Evolutionary conservation across 371 early-diverging fungal species (phyloP).

Genomic region (Coemansia sp.): DNA sequence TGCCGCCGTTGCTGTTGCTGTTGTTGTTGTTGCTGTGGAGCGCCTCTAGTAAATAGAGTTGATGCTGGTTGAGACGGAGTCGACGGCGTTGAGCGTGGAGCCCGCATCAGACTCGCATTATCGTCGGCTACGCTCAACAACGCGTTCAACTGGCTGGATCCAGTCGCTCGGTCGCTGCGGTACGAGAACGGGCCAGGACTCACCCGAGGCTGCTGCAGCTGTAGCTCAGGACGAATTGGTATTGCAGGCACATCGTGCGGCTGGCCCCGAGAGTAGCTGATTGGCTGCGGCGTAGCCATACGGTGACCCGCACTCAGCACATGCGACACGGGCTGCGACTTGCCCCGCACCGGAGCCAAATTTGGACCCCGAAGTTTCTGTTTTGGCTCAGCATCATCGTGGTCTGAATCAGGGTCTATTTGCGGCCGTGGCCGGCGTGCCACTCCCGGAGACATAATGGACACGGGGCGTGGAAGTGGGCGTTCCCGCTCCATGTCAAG

Average conservation of each 20-base stretch:
- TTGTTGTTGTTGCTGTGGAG: background rate
- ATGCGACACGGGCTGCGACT: constrained; percentile 41
- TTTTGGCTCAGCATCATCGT: background rate
- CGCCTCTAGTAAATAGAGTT: background rate
- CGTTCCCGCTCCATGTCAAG: constrained; percentile 28
- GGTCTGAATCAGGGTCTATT: background rate
- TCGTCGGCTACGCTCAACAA: constrained; percentile 30
- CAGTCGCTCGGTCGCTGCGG: constrained; percentile 29
- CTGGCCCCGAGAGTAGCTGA: background rate
- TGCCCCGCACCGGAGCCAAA: constrained; percentile 19
- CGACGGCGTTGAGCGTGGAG: constrained; percentile 40
- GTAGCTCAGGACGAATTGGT: background rate
- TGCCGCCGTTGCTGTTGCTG: background rate
- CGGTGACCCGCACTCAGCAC: constrained; percentile 10
- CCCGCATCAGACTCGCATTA: background rate
- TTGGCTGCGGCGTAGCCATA: background rate
- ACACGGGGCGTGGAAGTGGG: constrained; percentile 31
- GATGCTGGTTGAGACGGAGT: constrained; percentile 22
- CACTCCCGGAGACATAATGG: constrained; percentile 16
- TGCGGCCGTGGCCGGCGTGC: constrained; percentile 1
- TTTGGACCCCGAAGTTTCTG: background rate
- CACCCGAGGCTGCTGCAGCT: background rate
- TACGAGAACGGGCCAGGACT: constrained; percentile 36
- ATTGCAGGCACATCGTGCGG: background rate
- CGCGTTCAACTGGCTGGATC: constrained; percentile 21